A percentile compares a stretch with the other conserved stretches of the same genome.
Conservation (phyloP, 2,329 filamentous ascomycete genomes). For the Aspergillus felis region DNA sequence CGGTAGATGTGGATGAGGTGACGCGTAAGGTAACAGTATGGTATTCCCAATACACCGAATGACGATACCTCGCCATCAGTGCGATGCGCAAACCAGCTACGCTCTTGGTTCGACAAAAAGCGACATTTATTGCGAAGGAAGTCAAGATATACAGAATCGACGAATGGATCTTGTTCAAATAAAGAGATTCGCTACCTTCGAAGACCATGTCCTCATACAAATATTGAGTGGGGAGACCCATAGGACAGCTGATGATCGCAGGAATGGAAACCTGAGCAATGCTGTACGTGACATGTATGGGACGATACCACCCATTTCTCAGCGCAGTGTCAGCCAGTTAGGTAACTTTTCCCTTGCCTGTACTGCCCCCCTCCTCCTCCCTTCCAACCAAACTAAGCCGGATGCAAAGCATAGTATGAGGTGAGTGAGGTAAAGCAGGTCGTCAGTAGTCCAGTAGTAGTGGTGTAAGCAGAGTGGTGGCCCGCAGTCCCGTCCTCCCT, state of each 20-base stretch:
- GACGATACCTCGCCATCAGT: slow-evolving; percentile 7
- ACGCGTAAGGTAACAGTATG: slow-evolving; percentile 8
- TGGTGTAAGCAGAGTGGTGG: slow-evolving; percentile 5
- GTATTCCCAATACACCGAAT: not conserved
- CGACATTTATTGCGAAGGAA: not conserved
- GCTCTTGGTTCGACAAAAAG: not conserved
- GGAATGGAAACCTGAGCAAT: slow-evolving; percentile 3
- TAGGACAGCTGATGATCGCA: slow-evolving; percentile 3
- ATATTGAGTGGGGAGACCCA: not conserved
- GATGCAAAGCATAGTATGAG: slow-evolving; percentile 1
- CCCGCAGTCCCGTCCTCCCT: slow-evolving; percentile 21
- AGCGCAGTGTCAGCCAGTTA: slow-evolving; percentile 20
- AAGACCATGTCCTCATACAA: not conserved
- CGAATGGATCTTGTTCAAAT: not conserved
- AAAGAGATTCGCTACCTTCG: not conserved
- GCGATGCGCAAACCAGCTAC: not conserved
- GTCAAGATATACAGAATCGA: not conserved
- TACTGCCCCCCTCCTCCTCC: slow-evolving; percentile 23
- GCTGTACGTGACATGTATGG: slow-evolving; percentile 17
- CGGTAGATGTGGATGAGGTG: not conserved
- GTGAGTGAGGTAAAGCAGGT: slow-evolving; percentile 5
- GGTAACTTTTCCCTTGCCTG: slow-evolving; percentile 26
- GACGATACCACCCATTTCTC: slow-evolving; percentile 18
- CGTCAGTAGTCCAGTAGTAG: slow-evolving; percentile 6
- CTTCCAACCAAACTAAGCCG: not conserved